Percentiles rank a stretch among this genome's conserved stretches.
These are phyloP conservation scores for Penicillium sp. DNA, from an alignment of 2,329 filamentous ascomycete species.

Conservation along the genomic window DNA sequence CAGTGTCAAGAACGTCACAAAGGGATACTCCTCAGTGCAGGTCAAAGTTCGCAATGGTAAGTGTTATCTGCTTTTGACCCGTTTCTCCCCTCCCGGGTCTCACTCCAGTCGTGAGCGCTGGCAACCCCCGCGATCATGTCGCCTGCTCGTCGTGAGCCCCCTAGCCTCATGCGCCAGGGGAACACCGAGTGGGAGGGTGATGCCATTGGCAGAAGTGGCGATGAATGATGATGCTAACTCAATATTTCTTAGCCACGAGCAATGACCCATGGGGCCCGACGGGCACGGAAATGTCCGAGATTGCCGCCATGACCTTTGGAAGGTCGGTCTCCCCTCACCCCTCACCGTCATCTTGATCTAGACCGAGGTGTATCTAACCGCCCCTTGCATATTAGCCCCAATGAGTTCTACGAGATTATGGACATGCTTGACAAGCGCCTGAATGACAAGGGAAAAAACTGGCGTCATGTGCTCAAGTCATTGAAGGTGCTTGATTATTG, in stretches of 20 bases:
- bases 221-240: slow-evolving; percentile 10
- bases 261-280: slow-evolving; percentile 99
- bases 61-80: slow-evolving; percentile 25
- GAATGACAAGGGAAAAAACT: slow-evolving; percentile 99
- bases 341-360: neutral
- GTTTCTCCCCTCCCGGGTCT: neutral
- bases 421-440: slow-evolving; percentile 98
- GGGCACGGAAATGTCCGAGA: slow-evolving; percentile 97
- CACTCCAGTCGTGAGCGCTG: neutral
- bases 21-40: slow-evolving; percentile 93
- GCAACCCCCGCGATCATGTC: neutral
- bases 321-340: slow-evolving; percentile 56
- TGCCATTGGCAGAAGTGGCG: neutral
- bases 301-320: slow-evolving; percentile 95
- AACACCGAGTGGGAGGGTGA: no score
- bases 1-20: slow-evolving; percentile 98
- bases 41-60: slow-evolving; percentile 97
- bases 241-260: slow-evolving; percentile 68
- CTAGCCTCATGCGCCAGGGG: no score
- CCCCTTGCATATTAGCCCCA: slow-evolving; percentile 55
- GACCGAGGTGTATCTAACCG: slow-evolving; percentile 5
- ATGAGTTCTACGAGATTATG: slow-evolving; percentile 99
- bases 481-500: slow-evolving; percentile 97
- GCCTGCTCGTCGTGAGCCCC: neutral
- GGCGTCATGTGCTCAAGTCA: slow-evolving; percentile 95